Conservation (phyloP, 371 early-diverging fungal species). For the Rhizopus delemar region DNA sequence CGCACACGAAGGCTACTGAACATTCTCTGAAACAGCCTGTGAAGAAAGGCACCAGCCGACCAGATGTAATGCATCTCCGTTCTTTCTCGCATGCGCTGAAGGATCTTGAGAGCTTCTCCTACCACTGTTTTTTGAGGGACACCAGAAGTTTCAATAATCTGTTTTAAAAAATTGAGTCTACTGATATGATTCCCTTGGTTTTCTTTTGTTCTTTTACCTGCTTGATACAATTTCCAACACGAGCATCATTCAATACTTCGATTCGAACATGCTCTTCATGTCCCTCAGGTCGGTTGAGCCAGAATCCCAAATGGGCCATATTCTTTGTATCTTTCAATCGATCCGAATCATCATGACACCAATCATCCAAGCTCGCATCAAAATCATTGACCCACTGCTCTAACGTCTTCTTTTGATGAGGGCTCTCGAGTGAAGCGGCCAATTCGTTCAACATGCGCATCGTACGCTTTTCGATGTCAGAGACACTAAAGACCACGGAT, state of each 20-base stretch:
- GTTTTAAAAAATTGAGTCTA: neutral
- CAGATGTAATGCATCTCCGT: conserved; percentile 51
- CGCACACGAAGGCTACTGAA: conserved; percentile 41
- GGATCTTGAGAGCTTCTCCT: conserved; percentile 45
- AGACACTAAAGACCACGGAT: conserved; percentile 43
- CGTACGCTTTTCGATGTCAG: conserved; percentile 50
- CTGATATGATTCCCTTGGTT: neutral
- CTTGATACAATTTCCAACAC: conserved; percentile 42
- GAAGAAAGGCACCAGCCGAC: conserved; percentile 52
- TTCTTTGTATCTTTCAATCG: conserved; percentile 36
- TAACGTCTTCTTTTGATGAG: conserved; percentile 35
- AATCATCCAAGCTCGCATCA: conserved; percentile 55
- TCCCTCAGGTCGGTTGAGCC: conserved; percentile 38
- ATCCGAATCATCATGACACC: conserved; percentile 55
- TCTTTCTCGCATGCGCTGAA: conserved; percentile 51
- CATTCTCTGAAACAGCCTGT: conserved; percentile 41
- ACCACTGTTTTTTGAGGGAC: conserved; percentile 52
- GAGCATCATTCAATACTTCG: conserved; percentile 45
- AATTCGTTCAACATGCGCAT: conserved; percentile 46
- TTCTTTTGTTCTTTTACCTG: conserved; percentile 29
- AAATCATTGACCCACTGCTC: conserved; percentile 56
- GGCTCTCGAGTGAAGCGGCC: conserved; percentile 40
- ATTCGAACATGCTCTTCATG: conserved; percentile 48
- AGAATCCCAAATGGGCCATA: conserved; percentile 39
- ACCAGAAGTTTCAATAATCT: conserved; percentile 53